Base-by-base conservation (phyloP, 306 rosid species). In the Castanea sativa region DNA sequence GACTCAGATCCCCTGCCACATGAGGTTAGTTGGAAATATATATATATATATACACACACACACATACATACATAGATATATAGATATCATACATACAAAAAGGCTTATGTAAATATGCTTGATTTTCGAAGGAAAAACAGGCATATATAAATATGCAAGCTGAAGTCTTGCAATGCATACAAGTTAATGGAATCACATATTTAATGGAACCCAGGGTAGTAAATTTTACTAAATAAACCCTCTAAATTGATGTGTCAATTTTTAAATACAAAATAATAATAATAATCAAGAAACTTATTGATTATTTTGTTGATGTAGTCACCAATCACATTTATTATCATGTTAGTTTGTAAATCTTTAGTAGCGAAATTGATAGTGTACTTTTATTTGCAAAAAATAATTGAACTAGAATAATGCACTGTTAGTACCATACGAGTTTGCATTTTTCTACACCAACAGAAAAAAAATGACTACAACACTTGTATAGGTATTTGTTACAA, bases 1-100 rank as follows among this genome's bases (percentile, higher is more conserved):
- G 83, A 86, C 70, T 63, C 51, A 53, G 55, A 1, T 30, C 94
- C 97, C 59, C 75, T 11, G 55, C 79, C 91, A 55, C 72, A 82
- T 1, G 97, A 95, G 94, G 99, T 30, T 6, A 64, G 45, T 64
- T 64, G 9, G 45, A 30, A 1, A 25, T 25, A 25, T 25, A 25
- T 25, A 25, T 25, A 25, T 25, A 25, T 1, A 25, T 1, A 25
- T 1, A 25, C 1, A 25, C 27, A 33, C 1, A 33, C 38, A 2
- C 20, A 9, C 30, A 1, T 4, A 12, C 3, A 20, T 21, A 20
- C 67, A 7, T 18, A 33, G 7, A 33, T 33, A 33, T 33, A 33
- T 33, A 33, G 38, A 33, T 33, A 33, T 33, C 25, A n/a, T 6
- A 56, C 21, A n/a, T 19, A n/a, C 61, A 20, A 18, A 56, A 6